Evolutionary conservation across 2,329 filamentous ascomycete genomes (phyloP).

Genomic region (Hypoxylon sp.): DNA sequence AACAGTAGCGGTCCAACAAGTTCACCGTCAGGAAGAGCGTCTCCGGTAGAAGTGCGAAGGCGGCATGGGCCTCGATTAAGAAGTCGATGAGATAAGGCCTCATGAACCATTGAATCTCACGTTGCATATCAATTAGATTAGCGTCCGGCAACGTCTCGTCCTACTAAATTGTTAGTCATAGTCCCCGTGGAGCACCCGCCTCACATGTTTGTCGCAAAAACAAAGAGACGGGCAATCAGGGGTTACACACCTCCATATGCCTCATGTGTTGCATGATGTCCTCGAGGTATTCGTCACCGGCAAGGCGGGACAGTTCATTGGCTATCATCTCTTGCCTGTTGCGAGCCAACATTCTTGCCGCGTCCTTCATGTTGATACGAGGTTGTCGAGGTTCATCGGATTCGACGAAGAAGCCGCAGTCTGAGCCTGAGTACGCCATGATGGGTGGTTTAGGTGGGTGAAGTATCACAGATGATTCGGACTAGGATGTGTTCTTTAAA

Average conservation of each 20-base stretch:
- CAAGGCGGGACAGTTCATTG: constrained; percentile 86
- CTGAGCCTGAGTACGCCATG: constrained; percentile 60
- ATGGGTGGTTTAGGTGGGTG: constrained; percentile 51
- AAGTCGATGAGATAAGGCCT: constrained; percentile 98
- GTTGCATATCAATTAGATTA: constrained; percentile 98
- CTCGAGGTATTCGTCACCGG: constrained; percentile 91
- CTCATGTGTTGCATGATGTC: constrained; percentile 95
- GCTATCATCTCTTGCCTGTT: constrained; percentile 89
- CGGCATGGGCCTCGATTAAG: constrained; percentile 94
- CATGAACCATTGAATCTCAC: constrained; percentile 99
- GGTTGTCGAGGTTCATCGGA: constrained; percentile 61
- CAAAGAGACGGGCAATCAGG: constrained; percentile 3
- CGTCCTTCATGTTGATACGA: constrained; percentile 78
- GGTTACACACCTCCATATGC: constrained; percentile 82
- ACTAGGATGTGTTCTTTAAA: constrained; percentile 48
- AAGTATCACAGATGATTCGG: constrained; percentile 47
- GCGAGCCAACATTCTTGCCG: constrained; percentile 80
- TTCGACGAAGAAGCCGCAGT: constrained; percentile 68
- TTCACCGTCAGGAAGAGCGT: constrained; percentile 97
- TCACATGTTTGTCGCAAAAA: not conserved
- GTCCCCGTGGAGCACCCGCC: not conserved
- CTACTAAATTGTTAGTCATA: constrained; percentile 51
- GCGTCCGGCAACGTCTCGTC: constrained; percentile 93
- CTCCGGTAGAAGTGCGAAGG: constrained; percentile 92
- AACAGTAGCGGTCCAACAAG: constrained; percentile 97